Percentiles rank a stretch among this genome's conserved stretches.
phyloP scores from a whole-genome alignment of 2,329 filamentous ascomycete species.

The Rosellinia necatrix region DNA sequence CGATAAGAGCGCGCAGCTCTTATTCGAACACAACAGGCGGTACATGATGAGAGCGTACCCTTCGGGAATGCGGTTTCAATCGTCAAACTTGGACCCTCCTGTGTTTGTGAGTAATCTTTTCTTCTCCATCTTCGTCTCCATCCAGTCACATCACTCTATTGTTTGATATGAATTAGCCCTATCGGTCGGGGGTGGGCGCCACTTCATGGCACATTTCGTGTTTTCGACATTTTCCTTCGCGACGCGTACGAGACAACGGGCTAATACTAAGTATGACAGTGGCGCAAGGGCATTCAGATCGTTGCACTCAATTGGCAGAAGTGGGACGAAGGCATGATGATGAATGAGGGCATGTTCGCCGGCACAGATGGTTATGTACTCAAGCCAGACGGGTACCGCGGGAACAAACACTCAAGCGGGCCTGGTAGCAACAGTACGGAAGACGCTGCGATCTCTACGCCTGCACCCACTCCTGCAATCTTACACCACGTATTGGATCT shows the following conservation, averaged over 20 bases:
- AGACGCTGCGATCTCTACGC: conserved; percentile 18
- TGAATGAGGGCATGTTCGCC: conserved; percentile 90
- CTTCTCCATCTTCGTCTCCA: background rate
- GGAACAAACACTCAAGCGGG: conserved; percentile 38
- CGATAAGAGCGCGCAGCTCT: conserved; percentile 50
- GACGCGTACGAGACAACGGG: background rate
- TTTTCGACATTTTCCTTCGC: background rate
- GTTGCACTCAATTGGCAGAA: conserved; percentile 95
- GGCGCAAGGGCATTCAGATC: conserved; percentile 87
- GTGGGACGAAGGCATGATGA: conserved; percentile 91
- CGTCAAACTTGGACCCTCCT: conserved; percentile 84
- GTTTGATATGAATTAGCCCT: background rate
- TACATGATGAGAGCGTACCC: conserved; percentile 90
- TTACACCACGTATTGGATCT: conserved; percentile 67
- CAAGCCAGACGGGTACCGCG: conserved; percentile 69
- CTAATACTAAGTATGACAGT: conserved; percentile 44
- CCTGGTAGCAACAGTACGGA: conserved; percentile 22
- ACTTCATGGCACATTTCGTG: background rate
- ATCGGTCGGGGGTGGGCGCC: background rate
- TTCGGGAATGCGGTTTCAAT: conserved; percentile 77
- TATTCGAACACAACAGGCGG: conserved; percentile 82
- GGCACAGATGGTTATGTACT: conserved; percentile 83
- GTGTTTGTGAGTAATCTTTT: conserved; percentile 54
- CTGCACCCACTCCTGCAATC: conserved; percentile 42
- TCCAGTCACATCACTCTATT: no score